phyloP scores from a whole-genome alignment of 352 stramenopile species.

The Peronospora farinosa region DNA sequence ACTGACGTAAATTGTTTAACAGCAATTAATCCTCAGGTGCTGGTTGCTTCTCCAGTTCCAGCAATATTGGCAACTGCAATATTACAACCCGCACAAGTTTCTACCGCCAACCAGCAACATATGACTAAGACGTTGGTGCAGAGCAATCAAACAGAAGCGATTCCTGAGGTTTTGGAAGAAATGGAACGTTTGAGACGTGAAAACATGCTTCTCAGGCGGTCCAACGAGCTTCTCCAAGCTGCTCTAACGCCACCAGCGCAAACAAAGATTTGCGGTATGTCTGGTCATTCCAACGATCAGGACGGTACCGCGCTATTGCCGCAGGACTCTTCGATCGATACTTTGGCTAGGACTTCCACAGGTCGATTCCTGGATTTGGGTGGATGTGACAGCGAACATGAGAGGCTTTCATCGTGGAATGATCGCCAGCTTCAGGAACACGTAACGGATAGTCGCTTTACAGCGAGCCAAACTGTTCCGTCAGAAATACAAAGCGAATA shows the following conservation, averaged over 20 bases:
- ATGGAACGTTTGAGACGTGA: slow-evolving; percentile 62
- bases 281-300: not conserved
- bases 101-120: slow-evolving; percentile 5
- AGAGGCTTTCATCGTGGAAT: not conserved
- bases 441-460: not conserved
- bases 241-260: slow-evolving; percentile 18
- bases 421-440: not conserved
- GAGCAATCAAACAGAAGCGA: slow-evolving; percentile 1
- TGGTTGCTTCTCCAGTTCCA: slow-evolving; percentile 1
- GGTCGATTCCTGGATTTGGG: slow-evolving; percentile 21
- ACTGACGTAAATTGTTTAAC: slow-evolving; percentile 2
- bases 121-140: not conserved
- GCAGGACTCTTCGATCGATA: not conserved
- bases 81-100: not conserved
- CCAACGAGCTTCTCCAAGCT: slow-evolving; percentile 57
- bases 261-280: not conserved
- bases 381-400: slow-evolving; percentile 19
- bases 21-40: not conserved
- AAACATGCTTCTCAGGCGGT: slow-evolving; percentile 56
- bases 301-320: not conserved
- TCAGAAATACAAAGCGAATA: not conserved
- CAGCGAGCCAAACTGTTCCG: not conserved
- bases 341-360: slow-evolving; percentile 1
- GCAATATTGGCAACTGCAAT: slow-evolving; percentile 4
- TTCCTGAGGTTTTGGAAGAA: slow-evolving; percentile 43